A percentile compares a stretch with the other conserved stretches of the same genome.
These are phyloP conservation scores for Leavenworthia alabamica DNA, from an alignment of 345 rosid species.

Conservation along the genomic window DNA sequence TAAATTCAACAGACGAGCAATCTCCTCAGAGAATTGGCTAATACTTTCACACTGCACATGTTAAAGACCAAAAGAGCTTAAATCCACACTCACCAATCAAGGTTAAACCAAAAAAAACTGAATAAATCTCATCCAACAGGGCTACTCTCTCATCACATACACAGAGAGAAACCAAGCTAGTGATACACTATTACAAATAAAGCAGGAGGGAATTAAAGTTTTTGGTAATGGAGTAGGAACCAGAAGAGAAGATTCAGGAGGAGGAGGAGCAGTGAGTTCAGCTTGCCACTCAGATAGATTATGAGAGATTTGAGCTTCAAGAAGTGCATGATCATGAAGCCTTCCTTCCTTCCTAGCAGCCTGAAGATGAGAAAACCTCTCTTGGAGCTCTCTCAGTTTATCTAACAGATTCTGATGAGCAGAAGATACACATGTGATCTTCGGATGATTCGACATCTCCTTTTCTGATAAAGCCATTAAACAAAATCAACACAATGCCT, in stretches of 20 bases:
- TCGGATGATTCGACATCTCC: conserved; percentile 39
- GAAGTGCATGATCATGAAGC: conserved; percentile 37
- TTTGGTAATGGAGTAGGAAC: conserved; percentile 32
- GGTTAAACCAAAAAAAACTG: neutral
- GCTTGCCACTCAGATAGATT: conserved; percentile 64
- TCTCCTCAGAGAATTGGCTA: conserved; percentile 54
- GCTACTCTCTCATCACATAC: neutral
- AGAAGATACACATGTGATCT: conserved; percentile 43
- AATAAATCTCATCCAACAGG: neutral
- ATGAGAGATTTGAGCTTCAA: conserved; percentile 67
- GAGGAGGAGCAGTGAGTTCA: conserved; percentile 56
- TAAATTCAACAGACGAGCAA: conserved; percentile 48
- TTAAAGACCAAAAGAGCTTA: neutral
- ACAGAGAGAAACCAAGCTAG: conserved; percentile 2
- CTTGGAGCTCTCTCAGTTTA: conserved; percentile 56
- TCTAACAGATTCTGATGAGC: conserved; percentile 50
- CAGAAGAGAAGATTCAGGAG: conserved; percentile 58
- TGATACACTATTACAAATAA: neutral
- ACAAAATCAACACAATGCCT: neutral
- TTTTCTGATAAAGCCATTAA: neutral
- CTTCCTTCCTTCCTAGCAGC: conserved; percentile 60
- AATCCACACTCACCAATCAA: neutral
- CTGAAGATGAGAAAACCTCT: conserved; percentile 48
- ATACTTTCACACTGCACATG: conserved; percentile 54
- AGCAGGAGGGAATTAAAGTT: neutral